Percentiles rank a stretch among this genome's conserved stretches.
phyloP scores from a whole-genome alignment of 768 basidiomycete species.

The Pilatotrama ljubarskyi region DNA sequence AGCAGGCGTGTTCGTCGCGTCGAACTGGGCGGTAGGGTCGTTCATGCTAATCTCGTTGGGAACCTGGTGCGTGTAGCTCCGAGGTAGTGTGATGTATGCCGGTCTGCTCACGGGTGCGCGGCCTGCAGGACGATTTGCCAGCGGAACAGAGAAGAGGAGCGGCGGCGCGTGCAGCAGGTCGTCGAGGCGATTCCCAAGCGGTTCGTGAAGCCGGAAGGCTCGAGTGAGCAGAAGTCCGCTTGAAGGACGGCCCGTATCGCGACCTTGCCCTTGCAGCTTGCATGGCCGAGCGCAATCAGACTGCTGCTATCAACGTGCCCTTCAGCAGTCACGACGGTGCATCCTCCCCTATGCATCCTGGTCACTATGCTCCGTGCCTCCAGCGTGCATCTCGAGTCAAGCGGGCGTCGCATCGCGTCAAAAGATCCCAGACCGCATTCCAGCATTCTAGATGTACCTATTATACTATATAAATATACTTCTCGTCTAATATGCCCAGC shows the following conservation, averaged over 20 bases:
- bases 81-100: not conserved
- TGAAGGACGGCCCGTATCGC: not conserved
- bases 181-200: conserved; percentile 63
- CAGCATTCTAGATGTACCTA: not conserved
- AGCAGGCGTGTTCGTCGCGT: conserved; percentile 63
- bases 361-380: no score
- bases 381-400: not conserved
- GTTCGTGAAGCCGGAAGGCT: conserved; percentile 42
- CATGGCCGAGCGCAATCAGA: no score
- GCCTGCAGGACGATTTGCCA: conserved; percentile 64
- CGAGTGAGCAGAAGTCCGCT: conserved; percentile 4
- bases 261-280: no score
- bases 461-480: conserved; percentile 10
- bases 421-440: not conserved
- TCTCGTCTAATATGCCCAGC: not conserved
- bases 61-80: conserved; percentile 55
- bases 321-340: no score
- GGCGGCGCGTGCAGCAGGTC: conserved; percentile 52
- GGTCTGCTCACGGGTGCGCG: not conserved
- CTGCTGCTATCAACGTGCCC: no score
- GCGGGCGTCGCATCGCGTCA: not conserved
- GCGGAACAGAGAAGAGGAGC: conserved; percentile 53
- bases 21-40: conserved; percentile 78
- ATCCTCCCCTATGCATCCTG: no score
- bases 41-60: conserved; percentile 67